Evolutionary conservation across 2,329 filamentous ascomycete species (phyloP).

Genomic region (Metarhizium humberi): DNA sequence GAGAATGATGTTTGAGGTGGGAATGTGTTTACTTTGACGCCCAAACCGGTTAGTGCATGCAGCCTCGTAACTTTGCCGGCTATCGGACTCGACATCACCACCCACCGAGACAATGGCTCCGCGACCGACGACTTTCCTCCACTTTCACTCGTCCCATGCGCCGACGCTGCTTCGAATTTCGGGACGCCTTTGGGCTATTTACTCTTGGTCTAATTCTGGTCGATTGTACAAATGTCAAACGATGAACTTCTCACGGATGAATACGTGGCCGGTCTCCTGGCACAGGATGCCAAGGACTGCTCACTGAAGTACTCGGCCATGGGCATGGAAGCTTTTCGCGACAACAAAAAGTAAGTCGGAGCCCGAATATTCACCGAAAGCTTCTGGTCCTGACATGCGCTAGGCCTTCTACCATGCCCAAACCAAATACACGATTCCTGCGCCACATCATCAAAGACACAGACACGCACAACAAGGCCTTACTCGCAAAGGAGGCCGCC

Average conservation of each 20-base stretch:
- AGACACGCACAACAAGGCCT: slow-evolving; percentile 77
- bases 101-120: neutral
- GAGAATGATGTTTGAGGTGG: neutral
- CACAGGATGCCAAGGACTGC: slow-evolving; percentile 67
- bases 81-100: neutral
- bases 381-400: neutral
- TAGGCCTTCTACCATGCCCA: slow-evolving; percentile 61
- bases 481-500: slow-evolving; percentile 74
- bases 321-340: slow-evolving; percentile 51
- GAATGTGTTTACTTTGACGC: slow-evolving; percentile 8
- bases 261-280: slow-evolving; percentile 70
- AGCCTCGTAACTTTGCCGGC: neutral
- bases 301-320: slow-evolving; percentile 66
- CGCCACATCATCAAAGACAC: slow-evolving; percentile 82
- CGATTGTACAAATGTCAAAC: slow-evolving; percentile 24
- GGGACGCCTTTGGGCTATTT: neutral
- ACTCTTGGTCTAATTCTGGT: neutral
- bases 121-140: neutral
- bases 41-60: slow-evolving; percentile 5
- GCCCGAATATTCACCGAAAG: neutral
- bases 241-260: slow-evolving; percentile 59
- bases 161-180: neutral
- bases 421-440: slow-evolving; percentile 86
- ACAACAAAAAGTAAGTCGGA: slow-evolving; percentile 35
- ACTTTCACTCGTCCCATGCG: neutral